Percentiles rank a stretch among this genome's conserved stretches.
Conservation (phyloP, 345 rosid species). For the Rhodamnia rubescens region DNA sequence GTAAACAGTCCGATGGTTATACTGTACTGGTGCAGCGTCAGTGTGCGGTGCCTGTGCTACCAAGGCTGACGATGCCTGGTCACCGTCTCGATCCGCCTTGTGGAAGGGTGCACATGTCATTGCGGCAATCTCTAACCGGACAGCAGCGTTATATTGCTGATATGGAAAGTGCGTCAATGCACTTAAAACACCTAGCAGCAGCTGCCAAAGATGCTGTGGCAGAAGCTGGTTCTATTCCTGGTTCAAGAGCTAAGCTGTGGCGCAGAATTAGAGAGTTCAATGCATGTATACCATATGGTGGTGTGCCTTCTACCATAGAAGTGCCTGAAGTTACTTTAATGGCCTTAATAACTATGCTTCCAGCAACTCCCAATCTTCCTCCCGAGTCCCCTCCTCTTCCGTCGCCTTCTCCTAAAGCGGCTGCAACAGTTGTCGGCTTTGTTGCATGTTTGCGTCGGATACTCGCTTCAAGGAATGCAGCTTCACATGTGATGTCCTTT, state of each 20-base stretch:
- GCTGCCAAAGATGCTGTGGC: conserved; percentile 99
- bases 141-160: conserved; percentile 45
- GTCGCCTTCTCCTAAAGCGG: conserved; percentile 99
- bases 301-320: conserved; percentile 75
- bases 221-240: conserved; percentile 94
- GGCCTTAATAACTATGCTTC: conserved; percentile 99
- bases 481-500: conserved; percentile 95
- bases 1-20: not conserved
- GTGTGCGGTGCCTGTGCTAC: conserved; percentile 71
- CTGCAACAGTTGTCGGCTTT: conserved; percentile 96
- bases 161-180: conserved; percentile 64
- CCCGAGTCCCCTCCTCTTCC: conserved; percentile 96
- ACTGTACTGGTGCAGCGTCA: conserved; percentile 51
- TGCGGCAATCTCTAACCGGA: conserved; percentile 13
- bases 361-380: conserved; percentile 83
- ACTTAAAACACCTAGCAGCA: conserved; percentile 90
- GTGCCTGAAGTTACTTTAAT: conserved; percentile 95
- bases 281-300: conserved; percentile 81
- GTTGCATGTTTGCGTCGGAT: conserved; percentile 91
- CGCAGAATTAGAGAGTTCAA: conserved; percentile 98
- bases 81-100: conserved; percentile 98
- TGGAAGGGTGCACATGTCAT: conserved; percentile 66
- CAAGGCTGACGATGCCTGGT: conserved; percentile 98
- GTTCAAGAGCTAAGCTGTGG: conserved; percentile 94
- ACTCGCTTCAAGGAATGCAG: conserved; percentile 82